Evolutionary conservation across 2,329 filamentous ascomycete genomes (phyloP), one percentile per base, ranked within the genome.

Genomic region (Scedosporium boydii): DNA sequence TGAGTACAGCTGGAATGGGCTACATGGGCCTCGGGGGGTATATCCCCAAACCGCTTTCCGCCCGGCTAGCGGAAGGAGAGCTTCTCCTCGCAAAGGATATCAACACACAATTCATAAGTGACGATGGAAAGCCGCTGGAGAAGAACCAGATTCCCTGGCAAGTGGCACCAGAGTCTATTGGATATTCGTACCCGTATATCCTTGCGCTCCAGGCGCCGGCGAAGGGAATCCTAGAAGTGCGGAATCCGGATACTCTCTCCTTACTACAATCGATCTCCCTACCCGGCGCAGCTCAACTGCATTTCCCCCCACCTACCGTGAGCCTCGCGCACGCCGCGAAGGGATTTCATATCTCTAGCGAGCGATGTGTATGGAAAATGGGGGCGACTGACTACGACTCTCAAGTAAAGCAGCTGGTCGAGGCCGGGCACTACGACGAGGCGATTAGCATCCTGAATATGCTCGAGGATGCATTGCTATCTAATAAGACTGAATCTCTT

Each of bases 21-120:
- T 98, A 98, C 71, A 96, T 98, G 84, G 93, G 93, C 1, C 87
- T 98, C 71, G 92, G 91, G 59, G 90, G 91, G 51, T 95, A 92
- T 78, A 91, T 93, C 62, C 93, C 95, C 1, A 96, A 91, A 70
- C 96, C 95, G 6, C 81, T 99, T 68, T 91, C 91, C 5, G 88
- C 93, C 5, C 88, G 88, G 67, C 80, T 99, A 12, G 84, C 86
- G 2, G 90, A 96, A 66, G 90, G 90, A 4, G 85, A 97, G 75
- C 85, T 98, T 72, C 77, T 99, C 63, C 81, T 99, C n/a, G 91
- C 93, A n/a, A 96, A 96, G 73, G 95, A 99, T 68, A 91, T 97
- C 69, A 96, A 97, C 72, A 96, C 93, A 1, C 78, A 97, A 60
- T 99, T 99, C 72, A 89, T 96, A 67, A 88, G 95, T 63, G 84